Conservation (phyloP, 2,329 filamentous ascomycete species). For the Phialophora macrospora region DNA sequence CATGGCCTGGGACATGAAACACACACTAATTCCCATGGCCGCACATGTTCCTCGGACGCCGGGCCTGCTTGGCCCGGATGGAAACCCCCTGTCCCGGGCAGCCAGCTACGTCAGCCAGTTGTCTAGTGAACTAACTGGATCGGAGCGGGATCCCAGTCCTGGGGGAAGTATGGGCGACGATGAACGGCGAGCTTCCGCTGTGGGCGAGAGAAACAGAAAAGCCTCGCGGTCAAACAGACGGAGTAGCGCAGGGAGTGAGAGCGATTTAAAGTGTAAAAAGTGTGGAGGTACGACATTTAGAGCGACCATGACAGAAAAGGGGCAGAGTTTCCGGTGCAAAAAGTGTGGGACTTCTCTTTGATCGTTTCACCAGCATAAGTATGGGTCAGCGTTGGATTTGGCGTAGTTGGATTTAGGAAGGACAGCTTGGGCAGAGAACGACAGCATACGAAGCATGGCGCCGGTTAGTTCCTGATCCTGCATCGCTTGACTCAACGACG, state of each 20-base stretch:
- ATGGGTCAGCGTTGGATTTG: neutral
- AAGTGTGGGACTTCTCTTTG: constrained; percentile 35
- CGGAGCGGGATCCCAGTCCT: constrained; percentile 29
- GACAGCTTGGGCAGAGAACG: neutral
- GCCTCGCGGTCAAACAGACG: constrained; percentile 16
- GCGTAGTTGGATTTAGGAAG: neutral
- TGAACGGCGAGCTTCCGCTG: constrained; percentile 1
- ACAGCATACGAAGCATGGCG: neutral
- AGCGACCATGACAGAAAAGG: constrained; percentile 30
- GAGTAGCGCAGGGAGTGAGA: constrained; percentile 28
- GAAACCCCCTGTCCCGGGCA: constrained; percentile 33
- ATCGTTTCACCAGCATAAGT: neutral
- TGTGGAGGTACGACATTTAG: constrained; percentile 38
- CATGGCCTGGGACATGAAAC: constrained; percentile 35
- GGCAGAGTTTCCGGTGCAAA: constrained; percentile 36
- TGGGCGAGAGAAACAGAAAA: constrained; percentile 11
- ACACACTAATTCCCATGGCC: constrained; percentile 36
- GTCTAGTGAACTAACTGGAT: constrained; percentile 35
- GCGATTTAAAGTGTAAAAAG: constrained; percentile 35
- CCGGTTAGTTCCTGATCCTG: neutral
- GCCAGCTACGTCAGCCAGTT: constrained; percentile 36
- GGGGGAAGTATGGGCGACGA: constrained; percentile 24
- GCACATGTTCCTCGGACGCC: constrained; percentile 35
- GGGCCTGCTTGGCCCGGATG: constrained; percentile 27
- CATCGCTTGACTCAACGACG: neutral